Percentiles rank a stretch among this genome's conserved stretches.
These are phyloP conservation scores for Fusarium circinatum DNA, from an alignment of 2,329 filamentous ascomycete genomes.

Conservation along the genomic window DNA sequence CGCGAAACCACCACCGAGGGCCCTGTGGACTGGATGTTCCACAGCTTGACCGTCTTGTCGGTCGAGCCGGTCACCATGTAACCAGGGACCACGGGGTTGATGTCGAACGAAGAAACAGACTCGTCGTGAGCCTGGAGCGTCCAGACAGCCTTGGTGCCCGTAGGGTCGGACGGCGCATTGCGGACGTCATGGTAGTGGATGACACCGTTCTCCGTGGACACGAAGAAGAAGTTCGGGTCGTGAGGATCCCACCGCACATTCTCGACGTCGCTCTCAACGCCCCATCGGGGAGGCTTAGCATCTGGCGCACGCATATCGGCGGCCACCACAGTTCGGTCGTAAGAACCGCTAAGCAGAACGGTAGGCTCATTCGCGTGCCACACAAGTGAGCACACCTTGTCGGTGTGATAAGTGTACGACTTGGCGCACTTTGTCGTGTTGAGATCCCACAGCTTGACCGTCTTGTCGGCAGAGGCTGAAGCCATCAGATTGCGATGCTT, in stretches of 20 bases:
- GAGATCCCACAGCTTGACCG: constrained; percentile 97
- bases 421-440: constrained; percentile 93
- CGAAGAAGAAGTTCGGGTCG: constrained; percentile 92
- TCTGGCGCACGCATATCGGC: constrained; percentile 96
- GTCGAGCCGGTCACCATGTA: constrained; percentile 94
- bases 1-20: constrained; percentile 92
- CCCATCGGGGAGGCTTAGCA: constrained; percentile 84
- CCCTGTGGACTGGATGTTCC: constrained; percentile 85
- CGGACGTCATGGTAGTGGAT: constrained; percentile 93
- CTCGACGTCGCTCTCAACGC: constrained; percentile 95
- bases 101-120: constrained; percentile 89
- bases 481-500: constrained; percentile 94
- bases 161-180: constrained; percentile 76
- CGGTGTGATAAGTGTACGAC: constrained; percentile 94
- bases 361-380: constrained; percentile 93
- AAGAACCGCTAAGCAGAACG: constrained; percentile 89
- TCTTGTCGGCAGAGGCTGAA: constrained; percentile 95
- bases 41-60: constrained; percentile 95
- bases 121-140: constrained; percentile 95
- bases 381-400: constrained; percentile 95
- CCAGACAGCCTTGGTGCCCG: constrained; percentile 87
- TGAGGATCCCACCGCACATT: constrained; percentile 93
- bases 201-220: constrained; percentile 90
- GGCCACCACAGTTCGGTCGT: constrained; percentile 93
- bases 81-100: constrained; percentile 89